Evolutionary conservation across 2,329 filamentous ascomycete species (phyloP).

Genomic region (Polytolypa hystricis): DNA sequence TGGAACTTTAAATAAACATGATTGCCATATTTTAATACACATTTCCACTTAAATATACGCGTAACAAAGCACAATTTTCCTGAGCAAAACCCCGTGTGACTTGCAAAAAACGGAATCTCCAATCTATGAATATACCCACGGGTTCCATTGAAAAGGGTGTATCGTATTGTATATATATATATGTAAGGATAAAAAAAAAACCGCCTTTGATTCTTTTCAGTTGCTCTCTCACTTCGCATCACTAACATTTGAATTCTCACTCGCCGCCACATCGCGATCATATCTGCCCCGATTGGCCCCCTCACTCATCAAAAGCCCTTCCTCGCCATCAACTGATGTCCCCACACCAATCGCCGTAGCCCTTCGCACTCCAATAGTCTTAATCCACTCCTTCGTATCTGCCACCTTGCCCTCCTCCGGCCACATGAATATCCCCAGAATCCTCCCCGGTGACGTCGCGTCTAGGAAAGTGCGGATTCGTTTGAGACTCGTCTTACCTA

Average conservation of each 20-base stretch:
- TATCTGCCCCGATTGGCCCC: not conserved
- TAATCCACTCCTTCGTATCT: constrained; percentile 5
- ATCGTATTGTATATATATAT: too few species aligned
- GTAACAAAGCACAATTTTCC: too few species aligned
- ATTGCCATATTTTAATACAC: too few species aligned
- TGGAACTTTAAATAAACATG: too few species aligned
- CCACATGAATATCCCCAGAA: constrained; percentile 1
- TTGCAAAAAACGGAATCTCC: too few species aligned
- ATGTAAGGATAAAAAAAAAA: not conserved
- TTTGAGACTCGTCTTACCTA: constrained; percentile 5
- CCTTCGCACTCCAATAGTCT: not conserved
- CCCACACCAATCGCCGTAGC: not conserved
- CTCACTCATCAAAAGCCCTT: not conserved
- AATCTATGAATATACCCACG: too few species aligned
- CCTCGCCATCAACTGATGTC: not conserved
- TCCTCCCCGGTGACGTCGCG: constrained; percentile 4
- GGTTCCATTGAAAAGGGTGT: too few species aligned
- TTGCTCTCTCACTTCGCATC: constrained; percentile 1
- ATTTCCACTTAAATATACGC: too few species aligned
- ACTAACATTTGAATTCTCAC: not conserved
- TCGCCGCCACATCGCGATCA: not conserved
- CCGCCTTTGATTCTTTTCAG: not conserved
- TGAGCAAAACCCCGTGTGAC: too few species aligned
- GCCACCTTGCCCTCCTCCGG: not conserved
- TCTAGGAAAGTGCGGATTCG: constrained; percentile 5